Percentiles rank a stretch among this genome's conserved stretches.
Evolutionary conservation across 768 basidiomycete genomes (phyloP).

Genomic region (Boletus coccyginus): DNA sequence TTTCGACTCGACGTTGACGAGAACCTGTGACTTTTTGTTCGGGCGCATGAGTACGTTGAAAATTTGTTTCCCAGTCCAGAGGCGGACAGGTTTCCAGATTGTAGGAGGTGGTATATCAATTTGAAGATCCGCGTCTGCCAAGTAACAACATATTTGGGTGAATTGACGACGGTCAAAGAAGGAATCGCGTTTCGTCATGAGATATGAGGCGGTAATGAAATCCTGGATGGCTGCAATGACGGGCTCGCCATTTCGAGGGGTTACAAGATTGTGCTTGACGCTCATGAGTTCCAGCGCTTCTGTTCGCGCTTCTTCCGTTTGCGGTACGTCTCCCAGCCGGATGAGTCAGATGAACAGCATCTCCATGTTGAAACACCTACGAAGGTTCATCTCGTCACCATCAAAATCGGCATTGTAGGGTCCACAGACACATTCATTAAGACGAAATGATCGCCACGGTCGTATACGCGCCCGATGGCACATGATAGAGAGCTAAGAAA

Average conservation of each 20-base stretch:
- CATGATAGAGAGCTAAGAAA: slow-evolving; percentile 90
- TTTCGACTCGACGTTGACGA: slow-evolving; percentile 95
- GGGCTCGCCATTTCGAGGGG: slow-evolving; percentile 96
- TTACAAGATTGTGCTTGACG: slow-evolving; percentile 95
- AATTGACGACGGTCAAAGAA: slow-evolving; percentile 95
- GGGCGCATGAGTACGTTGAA: slow-evolving; percentile 97
- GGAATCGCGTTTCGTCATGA: slow-evolving; percentile 87
- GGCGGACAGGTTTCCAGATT: slow-evolving; percentile 85
- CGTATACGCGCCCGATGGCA: slow-evolving; percentile 95
- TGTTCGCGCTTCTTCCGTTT: slow-evolving; percentile 97
- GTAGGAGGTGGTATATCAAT: slow-evolving; percentile 96
- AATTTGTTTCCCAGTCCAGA: slow-evolving; percentile 99
- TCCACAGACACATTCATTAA: slow-evolving; percentile 99
- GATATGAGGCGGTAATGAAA: slow-evolving; percentile 97
- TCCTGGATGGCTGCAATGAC: slow-evolving; percentile 99
- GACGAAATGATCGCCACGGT: slow-evolving; percentile 94
- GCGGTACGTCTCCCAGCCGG: slow-evolving; percentile 76
- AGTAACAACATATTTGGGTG: slow-evolving; percentile 93
- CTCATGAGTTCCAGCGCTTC: slow-evolving; percentile 98
- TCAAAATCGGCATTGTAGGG: slow-evolving; percentile 99
- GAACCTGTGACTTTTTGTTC: slow-evolving; percentile 74
- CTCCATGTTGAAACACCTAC: slow-evolving; percentile 44
- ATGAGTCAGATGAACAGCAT: slow-evolving; percentile 1
- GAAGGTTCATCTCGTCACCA: slow-evolving; percentile 99
- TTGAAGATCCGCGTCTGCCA: slow-evolving; percentile 86